Evolutionary conservation across 2,329 filamentous ascomycete genomes (phyloP), one percentile per base, ranked within the genome.

Genomic region (Phaeosphaeria sp.): DNA sequence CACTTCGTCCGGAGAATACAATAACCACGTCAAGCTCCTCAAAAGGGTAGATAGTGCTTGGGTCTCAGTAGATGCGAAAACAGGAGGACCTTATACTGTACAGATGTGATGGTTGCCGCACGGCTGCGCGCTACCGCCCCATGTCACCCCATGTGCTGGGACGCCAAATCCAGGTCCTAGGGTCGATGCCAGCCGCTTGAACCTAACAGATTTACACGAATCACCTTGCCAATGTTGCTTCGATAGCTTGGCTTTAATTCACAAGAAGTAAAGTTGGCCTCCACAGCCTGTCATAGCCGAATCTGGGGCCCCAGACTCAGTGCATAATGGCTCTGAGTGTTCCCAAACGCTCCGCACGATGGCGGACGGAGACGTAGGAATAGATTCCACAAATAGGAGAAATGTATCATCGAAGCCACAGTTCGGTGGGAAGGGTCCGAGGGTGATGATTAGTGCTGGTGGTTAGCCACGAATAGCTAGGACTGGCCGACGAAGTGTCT

Each of bases 151-250:
- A 67, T 27, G 5, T 27, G 25, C 25, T 9, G 68, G 63, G 46
- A 67, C 60, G 58, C 62, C 56, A 46, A 27, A 58, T 55, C 66
- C 62, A 62, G 59, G 55, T 63, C 51, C 56, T 55, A 58, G 64
- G 62, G 57, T 56, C 56, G 51, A 46, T 50, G 46, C 54, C 15
- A 30, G 44, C 13, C 52, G 52, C 56, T 54, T 62, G 58, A 41
- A 18, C 41, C 50, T 43, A 59, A 65, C 41, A 66, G 65, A 64
- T 66, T 68, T 60, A 69, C 71, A 72, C 71, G 66, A 72, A 73
- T 73, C 68, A 72, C 20, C 52, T 43, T 63, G 66, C 59, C 62
- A 62, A 62, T 55, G 46, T 30, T 56, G 58, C 66, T 54, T 49
- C 56, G 54, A 63, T 64, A 65, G 63, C 63, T 66, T 67, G 60